phyloP scores from a whole-genome alignment of 1,284 basidiomycete species.

The Moniliella sp. region DNA sequence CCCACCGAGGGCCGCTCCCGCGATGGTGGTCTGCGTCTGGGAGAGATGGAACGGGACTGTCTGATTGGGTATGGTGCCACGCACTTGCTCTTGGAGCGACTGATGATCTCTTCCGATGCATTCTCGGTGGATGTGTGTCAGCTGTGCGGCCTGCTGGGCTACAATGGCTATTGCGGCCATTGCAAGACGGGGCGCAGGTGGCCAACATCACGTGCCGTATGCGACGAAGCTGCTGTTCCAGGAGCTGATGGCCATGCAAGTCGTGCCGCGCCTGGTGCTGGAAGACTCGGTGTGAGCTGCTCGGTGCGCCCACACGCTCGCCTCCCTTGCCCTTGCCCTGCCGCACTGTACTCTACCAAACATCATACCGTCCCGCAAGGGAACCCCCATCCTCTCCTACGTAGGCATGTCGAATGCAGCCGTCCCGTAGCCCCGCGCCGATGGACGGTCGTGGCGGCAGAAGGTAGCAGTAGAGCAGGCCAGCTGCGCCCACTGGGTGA shows the following conservation, averaged over 20 bases:
- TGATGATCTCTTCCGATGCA: slow-evolving; percentile 77
- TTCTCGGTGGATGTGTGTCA: slow-evolving; percentile 93
- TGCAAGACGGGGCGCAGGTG: slow-evolving; percentile 90
- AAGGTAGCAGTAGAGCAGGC: too few relatives aligned
- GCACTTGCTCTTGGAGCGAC: slow-evolving; percentile 74
- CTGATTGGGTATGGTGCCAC: slow-evolving; percentile 28
- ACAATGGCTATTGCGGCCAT: slow-evolving; percentile 40
- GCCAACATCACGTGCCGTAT: slow-evolving; percentile 88
- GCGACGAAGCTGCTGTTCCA: slow-evolving; percentile 92
- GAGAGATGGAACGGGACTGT: slow-evolving; percentile 97
- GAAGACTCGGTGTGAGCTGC: too few relatives aligned
- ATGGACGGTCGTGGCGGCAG: too few relatives aligned
- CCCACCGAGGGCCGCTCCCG: slow-evolving; percentile 93
- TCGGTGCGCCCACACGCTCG: too few relatives aligned
- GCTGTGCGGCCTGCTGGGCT: slow-evolving; percentile 75
- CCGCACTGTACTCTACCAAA: too few relatives aligned
- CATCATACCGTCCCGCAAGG: too few relatives aligned
- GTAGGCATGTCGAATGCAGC: too few relatives aligned
- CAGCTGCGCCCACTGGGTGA: too few relatives aligned
- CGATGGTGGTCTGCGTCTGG: slow-evolving; percentile 84
- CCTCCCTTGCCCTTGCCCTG: too few relatives aligned
- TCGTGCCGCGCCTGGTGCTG: slow-evolving; percentile 36
- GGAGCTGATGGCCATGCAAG: slow-evolving; percentile 48
- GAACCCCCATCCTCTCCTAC: too few relatives aligned
- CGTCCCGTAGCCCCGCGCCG: too few relatives aligned